phyloP scores from a whole-genome alignment of 2,329 filamentous ascomycete genomes.

The Nigrograna mackinnonii region DNA sequence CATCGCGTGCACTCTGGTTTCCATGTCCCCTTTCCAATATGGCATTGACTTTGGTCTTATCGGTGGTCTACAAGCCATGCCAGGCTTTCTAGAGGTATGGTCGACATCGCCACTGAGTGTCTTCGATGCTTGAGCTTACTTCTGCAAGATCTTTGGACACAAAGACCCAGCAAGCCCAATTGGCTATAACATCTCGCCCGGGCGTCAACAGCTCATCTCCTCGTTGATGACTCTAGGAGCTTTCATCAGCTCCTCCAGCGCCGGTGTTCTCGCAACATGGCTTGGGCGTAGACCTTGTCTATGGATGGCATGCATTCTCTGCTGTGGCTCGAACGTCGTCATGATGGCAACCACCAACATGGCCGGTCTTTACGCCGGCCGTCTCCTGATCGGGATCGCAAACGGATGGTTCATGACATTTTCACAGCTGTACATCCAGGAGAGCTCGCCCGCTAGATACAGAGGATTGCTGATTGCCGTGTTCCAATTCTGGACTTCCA shows the following conservation, averaged over 20 bases:
- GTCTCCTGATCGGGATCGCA: constrained; percentile 60
- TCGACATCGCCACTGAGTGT: not conserved
- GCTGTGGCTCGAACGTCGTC: constrained; percentile 49
- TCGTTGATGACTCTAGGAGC: constrained; percentile 52
- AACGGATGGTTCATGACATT: constrained; percentile 59
- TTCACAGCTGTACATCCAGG: constrained; percentile 56
- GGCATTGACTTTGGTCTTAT: constrained; percentile 57
- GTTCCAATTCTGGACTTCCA: constrained; percentile 53
- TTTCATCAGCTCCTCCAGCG: constrained; percentile 46
- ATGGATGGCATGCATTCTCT: constrained; percentile 54
- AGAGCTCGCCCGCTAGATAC: constrained; percentile 54
- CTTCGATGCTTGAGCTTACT: not conserved
- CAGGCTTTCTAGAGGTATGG: constrained; percentile 51
- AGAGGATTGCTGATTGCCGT: constrained; percentile 53
- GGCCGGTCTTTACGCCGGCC: constrained; percentile 57
- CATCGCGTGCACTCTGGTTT: constrained; percentile 52
- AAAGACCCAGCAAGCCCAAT: constrained; percentile 29
- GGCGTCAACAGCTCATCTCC: constrained; percentile 48
- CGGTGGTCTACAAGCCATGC: constrained; percentile 56
- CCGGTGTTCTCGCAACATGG: constrained; percentile 32
- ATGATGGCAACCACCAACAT: constrained; percentile 62
- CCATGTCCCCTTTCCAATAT: constrained; percentile 57
- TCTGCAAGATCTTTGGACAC: constrained; percentile 36
- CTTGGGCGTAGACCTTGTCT: constrained; percentile 50
- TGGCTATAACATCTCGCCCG: constrained; percentile 50